Conservation (phyloP, 768 basidiomycete genomes). For the Lactarius psammicola region DNA sequence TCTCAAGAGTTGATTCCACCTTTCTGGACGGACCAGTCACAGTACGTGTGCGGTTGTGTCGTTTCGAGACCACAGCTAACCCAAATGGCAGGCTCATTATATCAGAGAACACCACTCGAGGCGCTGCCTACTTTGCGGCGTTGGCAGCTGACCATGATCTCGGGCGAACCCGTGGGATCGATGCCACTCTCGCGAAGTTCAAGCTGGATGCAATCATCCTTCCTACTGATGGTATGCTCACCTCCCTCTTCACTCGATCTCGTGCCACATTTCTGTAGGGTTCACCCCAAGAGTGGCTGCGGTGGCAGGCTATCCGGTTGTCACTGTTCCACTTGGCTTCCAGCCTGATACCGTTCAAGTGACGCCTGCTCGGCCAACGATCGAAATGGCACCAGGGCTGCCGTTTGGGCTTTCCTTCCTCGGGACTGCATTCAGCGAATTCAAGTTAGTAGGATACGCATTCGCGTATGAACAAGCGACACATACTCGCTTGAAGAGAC, state of each 20-base stretch:
- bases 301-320: conserved; percentile 31
- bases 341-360: conserved; percentile 30
- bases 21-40: conserved; percentile 39
- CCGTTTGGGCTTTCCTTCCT: conserved; percentile 33
- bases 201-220: conserved; percentile 37
- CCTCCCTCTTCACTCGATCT: background rate
- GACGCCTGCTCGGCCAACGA: conserved; percentile 23
- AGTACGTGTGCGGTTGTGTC: conserved; percentile 28
- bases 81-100: conserved; percentile 31
- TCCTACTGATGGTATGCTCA: conserved; percentile 35
- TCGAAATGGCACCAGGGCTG: conserved; percentile 30
- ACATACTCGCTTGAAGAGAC: conserved; percentile 29
- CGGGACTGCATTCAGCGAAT: conserved; percentile 33
- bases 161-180: conserved; percentile 37
- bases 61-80: background rate
- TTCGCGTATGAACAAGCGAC: conserved; percentile 36
- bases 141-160: conserved; percentile 36
- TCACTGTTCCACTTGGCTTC: conserved; percentile 33
- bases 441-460: conserved; percentile 31
- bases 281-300: conserved; percentile 26
- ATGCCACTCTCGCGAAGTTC: conserved; percentile 35
- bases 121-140: conserved; percentile 36
- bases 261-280: conserved; percentile 9
- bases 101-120: conserved; percentile 32
- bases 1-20: conserved; percentile 45